Conservation (phyloP, 768 basidiomycete genomes). For the Hemileccinum rubropunctum region DNA sequence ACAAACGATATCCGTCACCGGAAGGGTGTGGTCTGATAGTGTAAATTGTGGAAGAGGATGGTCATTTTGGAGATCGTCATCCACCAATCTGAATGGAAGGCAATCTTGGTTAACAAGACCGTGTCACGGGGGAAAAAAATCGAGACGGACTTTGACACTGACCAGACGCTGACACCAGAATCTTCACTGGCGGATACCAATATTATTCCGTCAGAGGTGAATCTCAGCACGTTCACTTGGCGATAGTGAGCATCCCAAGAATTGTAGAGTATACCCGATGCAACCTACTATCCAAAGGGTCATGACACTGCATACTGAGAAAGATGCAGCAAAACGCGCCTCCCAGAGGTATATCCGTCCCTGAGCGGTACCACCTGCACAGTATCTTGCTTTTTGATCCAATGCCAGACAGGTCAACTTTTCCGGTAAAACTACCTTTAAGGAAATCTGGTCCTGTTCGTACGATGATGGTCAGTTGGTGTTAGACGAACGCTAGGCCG, state of each 20-base stretch:
- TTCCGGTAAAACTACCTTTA: slow-evolving; percentile 88
- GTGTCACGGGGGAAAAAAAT: neutral
- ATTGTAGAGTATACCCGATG: slow-evolving; percentile 91
- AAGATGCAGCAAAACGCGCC: slow-evolving; percentile 46
- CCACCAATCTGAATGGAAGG: slow-evolving; percentile 55
- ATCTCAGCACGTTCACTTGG: slow-evolving; percentile 75
- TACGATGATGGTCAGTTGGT: neutral
- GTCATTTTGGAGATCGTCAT: slow-evolving; percentile 71
- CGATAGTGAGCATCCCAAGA: slow-evolving; percentile 98
- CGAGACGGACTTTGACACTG: slow-evolving; percentile 69
- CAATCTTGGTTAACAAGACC: slow-evolving; percentile 11
- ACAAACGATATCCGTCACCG: slow-evolving; percentile 77
- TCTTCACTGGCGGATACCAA: slow-evolving; percentile 90
- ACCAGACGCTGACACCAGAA: slow-evolving; percentile 87
- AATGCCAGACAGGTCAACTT: slow-evolving; percentile 78
- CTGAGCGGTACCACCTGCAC: slow-evolving; percentile 83
- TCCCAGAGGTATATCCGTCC: slow-evolving; percentile 97
- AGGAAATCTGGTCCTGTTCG: slow-evolving; percentile 79
- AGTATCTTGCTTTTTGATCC: slow-evolving; percentile 70
- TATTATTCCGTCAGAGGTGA: slow-evolving; percentile 77
- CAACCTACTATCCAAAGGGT: slow-evolving; percentile 51
- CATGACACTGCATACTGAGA: slow-evolving; percentile 4
- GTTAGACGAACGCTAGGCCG: neutral
- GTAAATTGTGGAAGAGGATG: slow-evolving; percentile 74
- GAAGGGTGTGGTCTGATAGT: slow-evolving; percentile 89